Conservation (phyloP, 179 eudicot genomes). For the Beta corolliflora region DNA sequence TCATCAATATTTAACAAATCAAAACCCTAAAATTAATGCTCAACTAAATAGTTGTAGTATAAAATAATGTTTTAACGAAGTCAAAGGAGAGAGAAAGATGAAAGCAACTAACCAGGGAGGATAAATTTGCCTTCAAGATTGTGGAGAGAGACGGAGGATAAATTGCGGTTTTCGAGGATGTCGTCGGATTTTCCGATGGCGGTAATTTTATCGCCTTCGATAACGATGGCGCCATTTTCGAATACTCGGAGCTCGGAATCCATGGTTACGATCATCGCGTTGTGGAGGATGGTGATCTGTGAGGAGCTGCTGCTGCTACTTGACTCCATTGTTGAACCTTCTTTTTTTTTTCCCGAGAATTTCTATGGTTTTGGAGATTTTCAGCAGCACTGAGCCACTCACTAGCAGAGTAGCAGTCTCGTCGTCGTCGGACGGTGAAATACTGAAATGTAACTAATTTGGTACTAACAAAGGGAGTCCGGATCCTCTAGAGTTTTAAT, state of each 20-base stretch:
- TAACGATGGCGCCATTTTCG: conserved; percentile 59
- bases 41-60: too few species aligned
- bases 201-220: conserved; percentile 48
- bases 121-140: conserved; percentile 57
- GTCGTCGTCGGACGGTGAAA: too few species aligned
- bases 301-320: not conserved
- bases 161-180: conserved; percentile 35
- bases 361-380: not conserved
- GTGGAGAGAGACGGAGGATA: conserved; percentile 36
- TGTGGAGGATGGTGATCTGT: conserved; percentile 48
- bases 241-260: conserved; percentile 55
- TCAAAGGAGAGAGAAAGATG: not conserved
- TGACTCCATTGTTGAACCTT: conserved; percentile 16
- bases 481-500: too few species aligned
- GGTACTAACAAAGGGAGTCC: too few species aligned
- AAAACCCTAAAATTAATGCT: too few species aligned
- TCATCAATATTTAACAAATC: not conserved
- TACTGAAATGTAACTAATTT: too few species aligned
- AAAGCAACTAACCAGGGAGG: conserved; percentile 53
- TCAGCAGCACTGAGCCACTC: too few species aligned
- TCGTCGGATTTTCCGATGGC: conserved; percentile 64
- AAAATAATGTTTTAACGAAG: not conserved
- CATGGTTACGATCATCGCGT: conserved; percentile 71
- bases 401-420: too few species aligned
- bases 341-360: not conserved